phyloP scores from a whole-genome alignment of 2,329 filamentous ascomycete species.

The Pseudogymnoascus sp. region DNA sequence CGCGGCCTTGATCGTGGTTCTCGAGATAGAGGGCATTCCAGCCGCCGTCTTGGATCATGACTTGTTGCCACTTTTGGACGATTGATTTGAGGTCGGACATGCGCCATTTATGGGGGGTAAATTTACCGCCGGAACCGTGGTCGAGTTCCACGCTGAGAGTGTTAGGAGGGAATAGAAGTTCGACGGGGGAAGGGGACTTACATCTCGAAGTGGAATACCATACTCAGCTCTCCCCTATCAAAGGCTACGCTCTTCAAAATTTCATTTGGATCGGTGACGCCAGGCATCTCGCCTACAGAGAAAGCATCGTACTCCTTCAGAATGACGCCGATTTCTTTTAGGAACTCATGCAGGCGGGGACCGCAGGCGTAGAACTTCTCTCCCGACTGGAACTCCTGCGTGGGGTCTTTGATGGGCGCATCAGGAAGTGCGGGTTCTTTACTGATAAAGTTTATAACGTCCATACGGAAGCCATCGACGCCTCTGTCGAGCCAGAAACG shows the following conservation, averaged over 20 bases:
- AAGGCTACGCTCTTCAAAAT: conserved; percentile 47
- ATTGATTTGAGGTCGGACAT: conserved; percentile 38
- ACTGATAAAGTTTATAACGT: conserved; percentile 61
- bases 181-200: conserved; percentile 26
- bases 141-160: conserved; percentile 41
- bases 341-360: conserved; percentile 48
- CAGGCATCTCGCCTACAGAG: conserved; percentile 44
- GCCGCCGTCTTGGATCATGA: conserved; percentile 44
- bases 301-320: conserved; percentile 42
- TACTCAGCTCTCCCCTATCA: conserved; percentile 54
- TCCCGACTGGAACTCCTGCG: conserved; percentile 42
- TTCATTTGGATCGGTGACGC: conserved; percentile 39
- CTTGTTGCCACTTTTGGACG: conserved; percentile 43
- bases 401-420: conserved; percentile 35
- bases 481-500: conserved; percentile 65
- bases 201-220: conserved; percentile 69
- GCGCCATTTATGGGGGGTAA: conserved; percentile 35
- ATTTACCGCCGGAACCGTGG: conserved; percentile 38
- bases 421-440: conserved; percentile 53
- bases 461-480: conserved; percentile 53
- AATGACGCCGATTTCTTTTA: conserved; percentile 41
- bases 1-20: conserved; percentile 49
- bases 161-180: conserved; percentile 10
- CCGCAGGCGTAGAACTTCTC: conserved; percentile 43
- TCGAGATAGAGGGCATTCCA: conserved; percentile 54